Base-by-base conservation (phyloP, 164 flowering plant species). In the Magnolia officinalis region DNA sequence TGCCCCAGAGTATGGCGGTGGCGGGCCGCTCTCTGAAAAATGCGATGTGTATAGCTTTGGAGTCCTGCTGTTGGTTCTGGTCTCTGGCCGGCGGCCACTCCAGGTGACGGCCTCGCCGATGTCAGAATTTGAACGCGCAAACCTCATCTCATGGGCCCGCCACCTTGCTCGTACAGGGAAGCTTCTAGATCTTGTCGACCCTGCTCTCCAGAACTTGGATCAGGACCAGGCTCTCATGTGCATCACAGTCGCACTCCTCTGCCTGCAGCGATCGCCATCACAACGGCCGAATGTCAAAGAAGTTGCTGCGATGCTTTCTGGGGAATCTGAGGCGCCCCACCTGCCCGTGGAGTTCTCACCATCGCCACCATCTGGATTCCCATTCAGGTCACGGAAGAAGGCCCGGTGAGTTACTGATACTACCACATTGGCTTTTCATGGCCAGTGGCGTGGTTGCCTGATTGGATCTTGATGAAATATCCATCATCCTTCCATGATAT, bases 31-130 rank as follows among this genome's bases (percentile, higher is more conserved):
- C 3, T 92, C 96, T 0, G 98, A 94, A 76, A 96, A 88, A 78
- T 89, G 96, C 70, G 99, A 94, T 78, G 95, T 94, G 1, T 96
- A 94, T 69, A 96, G 98, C 80, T 96, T 85, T 77, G 98, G 99
- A 0, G 99, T 96, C 52, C 85, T 96, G 66, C 75, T 96, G 5
- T 77, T 96, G 63, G 99, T 94, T 71, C 51, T 96, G 65, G 81
- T 96, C n/a, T 90, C 98, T 1, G 99, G 99, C 14, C 80, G 99
- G 7, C 79, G 98, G 77, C 99, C 98, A 0, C 82, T 96, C 21
- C 96, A 96, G 78, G 95, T 96, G 13, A 89, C 89, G 5, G 97
- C 94, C 19, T 96, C 99, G 13, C 99, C 98, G 0, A 86, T 94
- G 91, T 87, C 97, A 1, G 97, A 96, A 67, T 94, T 94, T 13